These are phyloP conservation scores for Ustilago bromivora DNA, from an alignment of 1,284 basidiomycete species.

Conservation along the genomic window DNA sequence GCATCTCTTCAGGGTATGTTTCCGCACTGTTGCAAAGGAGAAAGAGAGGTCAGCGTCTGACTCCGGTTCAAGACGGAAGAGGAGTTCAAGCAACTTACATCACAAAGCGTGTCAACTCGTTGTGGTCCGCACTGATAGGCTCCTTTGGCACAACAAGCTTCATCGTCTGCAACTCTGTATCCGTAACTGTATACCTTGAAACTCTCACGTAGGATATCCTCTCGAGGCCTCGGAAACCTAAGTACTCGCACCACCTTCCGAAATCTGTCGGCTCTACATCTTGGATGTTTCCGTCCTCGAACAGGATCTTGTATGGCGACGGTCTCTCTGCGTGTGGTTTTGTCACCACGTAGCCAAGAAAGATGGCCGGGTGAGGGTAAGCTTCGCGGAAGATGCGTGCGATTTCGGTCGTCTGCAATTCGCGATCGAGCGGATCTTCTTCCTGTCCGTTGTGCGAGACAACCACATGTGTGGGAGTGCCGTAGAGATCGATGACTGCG, in stretches of 20 bases:
- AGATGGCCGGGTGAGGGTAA: constrained; percentile 83
- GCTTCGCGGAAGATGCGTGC: constrained; percentile 82
- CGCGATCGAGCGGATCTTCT: constrained; percentile 87
- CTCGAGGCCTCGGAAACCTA: constrained; percentile 62
- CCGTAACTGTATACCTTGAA: constrained; percentile 64
- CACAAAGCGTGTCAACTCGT: constrained; percentile 44
- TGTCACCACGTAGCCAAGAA: constrained; percentile 80
- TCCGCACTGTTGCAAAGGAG: constrained; percentile 24
- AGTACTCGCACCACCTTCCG: constrained; percentile 67
- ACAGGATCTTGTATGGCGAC: constrained; percentile 84
- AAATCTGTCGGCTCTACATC: constrained; percentile 71
- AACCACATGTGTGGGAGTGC: constrained; percentile 82
- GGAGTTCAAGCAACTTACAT: constrained; percentile 35
- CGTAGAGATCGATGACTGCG: constrained; percentile 86
- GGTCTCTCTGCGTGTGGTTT: constrained; percentile 80
- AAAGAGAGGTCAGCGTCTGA: neutral
- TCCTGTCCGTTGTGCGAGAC: constrained; percentile 94
- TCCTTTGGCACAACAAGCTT: constrained; percentile 60
- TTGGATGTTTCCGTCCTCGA: constrained; percentile 67
- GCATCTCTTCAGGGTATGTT: constrained; percentile 42
- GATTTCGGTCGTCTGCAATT: constrained; percentile 85
- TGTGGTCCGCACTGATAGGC: constrained; percentile 51
- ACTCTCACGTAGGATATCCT: constrained; percentile 64
- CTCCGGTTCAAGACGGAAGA: neutral
- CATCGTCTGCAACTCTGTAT: constrained; percentile 66